Evolutionary conservation across 306 rosid genomes (phyloP).

Genomic region (Oxytropis ochrocephala): DNA sequence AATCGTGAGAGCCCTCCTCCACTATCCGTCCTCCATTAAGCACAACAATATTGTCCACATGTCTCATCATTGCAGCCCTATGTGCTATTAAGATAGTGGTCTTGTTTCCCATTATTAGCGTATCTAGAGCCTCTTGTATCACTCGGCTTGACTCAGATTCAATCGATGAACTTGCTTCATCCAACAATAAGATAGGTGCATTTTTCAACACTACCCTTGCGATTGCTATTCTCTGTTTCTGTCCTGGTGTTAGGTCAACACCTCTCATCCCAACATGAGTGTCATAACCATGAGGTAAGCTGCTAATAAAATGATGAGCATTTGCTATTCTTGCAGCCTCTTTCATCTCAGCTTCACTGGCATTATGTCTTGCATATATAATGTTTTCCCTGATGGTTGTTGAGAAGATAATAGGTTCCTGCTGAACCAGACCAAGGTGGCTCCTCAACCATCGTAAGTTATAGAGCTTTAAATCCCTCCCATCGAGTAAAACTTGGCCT

Average conservation of each 20-base stretch:
- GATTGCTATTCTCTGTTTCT: constrained; percentile 98
- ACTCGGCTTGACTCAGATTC: constrained; percentile 99
- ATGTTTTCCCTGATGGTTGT: constrained; percentile 97
- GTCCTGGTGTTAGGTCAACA: constrained; percentile 96
- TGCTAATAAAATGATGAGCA: constrained; percentile 99
- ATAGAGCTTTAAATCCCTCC: constrained; percentile 78
- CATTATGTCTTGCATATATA: constrained; percentile 96
- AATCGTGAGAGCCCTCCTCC: constrained; percentile 86
- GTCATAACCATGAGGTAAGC: constrained; percentile 98
- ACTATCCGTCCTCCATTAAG: constrained; percentile 98
- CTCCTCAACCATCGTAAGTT: constrained; percentile 96
- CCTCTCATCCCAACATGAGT: constrained; percentile 99
- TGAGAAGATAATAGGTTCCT: constrained; percentile 97
- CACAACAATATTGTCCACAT: constrained; percentile 94
- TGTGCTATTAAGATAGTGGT: constrained; percentile 97
- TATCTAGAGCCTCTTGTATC: constrained; percentile 98
- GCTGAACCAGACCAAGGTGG: constrained; percentile 95
- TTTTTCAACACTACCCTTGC: constrained; percentile 95
- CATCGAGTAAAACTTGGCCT: constrained; percentile 89
- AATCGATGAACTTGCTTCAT: constrained; percentile 95
- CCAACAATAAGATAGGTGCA: constrained; percentile 92
- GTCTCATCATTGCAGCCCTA: constrained; percentile 99
- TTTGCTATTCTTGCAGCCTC: constrained; percentile 99
- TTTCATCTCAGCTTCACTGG: constrained; percentile 97
- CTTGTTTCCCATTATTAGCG: constrained; percentile 98